Base-by-base conservation (phyloP, 1,139 yeast species). In the Geotrichum aggregatum region DNA sequence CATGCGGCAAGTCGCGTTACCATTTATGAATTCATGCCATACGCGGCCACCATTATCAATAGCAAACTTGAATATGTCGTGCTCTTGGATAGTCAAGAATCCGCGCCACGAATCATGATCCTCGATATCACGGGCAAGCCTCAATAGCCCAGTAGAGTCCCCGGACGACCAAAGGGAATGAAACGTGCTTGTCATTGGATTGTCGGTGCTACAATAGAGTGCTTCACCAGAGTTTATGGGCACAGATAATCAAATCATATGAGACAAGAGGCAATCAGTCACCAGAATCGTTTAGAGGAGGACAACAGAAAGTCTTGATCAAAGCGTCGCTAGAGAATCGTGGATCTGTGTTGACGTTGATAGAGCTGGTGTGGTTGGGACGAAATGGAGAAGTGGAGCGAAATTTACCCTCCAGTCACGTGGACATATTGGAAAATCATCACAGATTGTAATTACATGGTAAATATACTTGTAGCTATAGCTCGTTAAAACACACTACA, bases 41-140 rank as follows among this genome's bases (percentile, higher is more conserved):
- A 64, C 57, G 16, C 59, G 64, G 5, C 64, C 68, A 34, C 69
- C 70, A 21, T 59, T 56, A 6, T 60, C 61, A 36, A 70, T 52
- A 3, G 71, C 73, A 44, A 58, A 57, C 44, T 60, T 62, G 52
- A 71, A 70, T 22, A 71, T 51, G 44, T 63, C 64, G 54, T 72
- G 74, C 56, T 72, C 76, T 43, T 64, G 67, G 8, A 63, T 61
- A 16, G 70, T 61, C 43, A 72, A 58, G 53, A 68, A 71, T 31
- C 73, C 69, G 26, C 66, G 59, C 76, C 76, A 73, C 13, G 63
- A 57, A 7, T 68, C 75, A 33, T 66, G 64, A 1, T 61, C 55
- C 47, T 72, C 71, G 34, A 73, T 66, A 50, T 69, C 70, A 24
- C 57, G 60, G 13, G 76, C 76, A 19, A 72, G 61, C 42, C 58